Evolutionary conservation across 2,329 filamentous ascomycete genomes (phyloP).

Genomic region (Didymella glomerata): DNA sequence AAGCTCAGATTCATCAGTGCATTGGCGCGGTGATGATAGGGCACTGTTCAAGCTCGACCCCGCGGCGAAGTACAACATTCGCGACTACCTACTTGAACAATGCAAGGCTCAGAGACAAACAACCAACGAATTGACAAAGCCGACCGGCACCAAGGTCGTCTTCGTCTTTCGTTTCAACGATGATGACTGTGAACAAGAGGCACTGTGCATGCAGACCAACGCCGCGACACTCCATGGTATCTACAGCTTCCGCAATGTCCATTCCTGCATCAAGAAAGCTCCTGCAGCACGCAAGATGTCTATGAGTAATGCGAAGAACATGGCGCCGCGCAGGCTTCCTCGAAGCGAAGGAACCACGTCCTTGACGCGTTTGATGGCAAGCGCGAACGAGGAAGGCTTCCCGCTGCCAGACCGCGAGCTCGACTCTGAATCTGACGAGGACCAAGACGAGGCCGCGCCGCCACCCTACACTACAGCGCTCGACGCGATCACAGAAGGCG

Average conservation of each 20-base stretch:
- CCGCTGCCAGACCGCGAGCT: conserved; percentile 4
- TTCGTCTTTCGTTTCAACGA: conserved; percentile 3
- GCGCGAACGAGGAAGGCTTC: neutral
- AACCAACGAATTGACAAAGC: conserved; percentile 11
- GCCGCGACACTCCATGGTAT: neutral
- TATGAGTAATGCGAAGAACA: too few species aligned
- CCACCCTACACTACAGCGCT: neutral
- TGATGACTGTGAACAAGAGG: conserved; percentile 1
- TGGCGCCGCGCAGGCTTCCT: neutral
- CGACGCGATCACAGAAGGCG: neutral
- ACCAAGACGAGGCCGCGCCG: neutral
- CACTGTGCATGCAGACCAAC: conserved; percentile 2
- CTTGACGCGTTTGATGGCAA: conserved; percentile 14
- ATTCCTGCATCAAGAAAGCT: neutral
- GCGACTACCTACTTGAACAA: conserved; percentile 6
- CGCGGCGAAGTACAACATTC: conserved; percentile 10
- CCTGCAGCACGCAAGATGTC: neutral
- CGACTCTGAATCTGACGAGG: conserved; percentile 5
- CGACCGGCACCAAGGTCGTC: conserved; percentile 13
- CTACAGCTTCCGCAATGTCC: neutral
- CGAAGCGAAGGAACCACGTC: conserved; percentile 7
- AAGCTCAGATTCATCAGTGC: neutral
- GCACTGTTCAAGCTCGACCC: conserved; percentile 5
- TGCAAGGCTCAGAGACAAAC: conserved; percentile 7
- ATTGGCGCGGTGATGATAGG: conserved; percentile 1